Conservation (phyloP, 2,329 filamentous ascomycete species). For the Byssoonygena ceratinophila region DNA sequence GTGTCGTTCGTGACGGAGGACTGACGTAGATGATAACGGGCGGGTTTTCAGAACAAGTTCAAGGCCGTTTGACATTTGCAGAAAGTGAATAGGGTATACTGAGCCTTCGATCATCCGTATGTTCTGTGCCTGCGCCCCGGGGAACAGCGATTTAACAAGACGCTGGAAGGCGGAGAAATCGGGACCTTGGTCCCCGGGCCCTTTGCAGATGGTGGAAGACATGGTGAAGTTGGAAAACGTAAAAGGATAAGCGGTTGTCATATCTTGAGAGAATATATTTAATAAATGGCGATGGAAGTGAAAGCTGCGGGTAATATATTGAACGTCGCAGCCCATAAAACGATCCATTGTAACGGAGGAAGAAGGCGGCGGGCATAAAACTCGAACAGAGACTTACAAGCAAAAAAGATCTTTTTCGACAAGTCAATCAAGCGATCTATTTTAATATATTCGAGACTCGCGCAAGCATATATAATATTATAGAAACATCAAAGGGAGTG, state of each 20-base stretch:
- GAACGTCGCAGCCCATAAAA: slow-evolving; percentile 3
- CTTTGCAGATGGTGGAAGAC: slow-evolving; percentile 7
- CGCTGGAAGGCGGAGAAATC: slow-evolving; percentile 11
- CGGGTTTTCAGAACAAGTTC: slow-evolving; percentile 31
- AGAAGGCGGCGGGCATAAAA: not conserved
- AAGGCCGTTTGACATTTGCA: slow-evolving; percentile 32
- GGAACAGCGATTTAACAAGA: slow-evolving; percentile 12
- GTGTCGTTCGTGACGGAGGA: slow-evolving; percentile 33
- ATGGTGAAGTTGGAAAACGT: slow-evolving; percentile 9
- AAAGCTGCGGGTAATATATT: slow-evolving; percentile 3
- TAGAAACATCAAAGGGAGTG: not conserved
- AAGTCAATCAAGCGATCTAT: not conserved
- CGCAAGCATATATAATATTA: not conserved
- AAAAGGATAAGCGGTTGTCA: slow-evolving; percentile 8
- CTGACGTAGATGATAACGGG: slow-evolving; percentile 27
- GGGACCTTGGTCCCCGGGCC: not conserved
- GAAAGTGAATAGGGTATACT: slow-evolving; percentile 28
- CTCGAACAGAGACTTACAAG: slow-evolving; percentile 8
- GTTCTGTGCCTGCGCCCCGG: slow-evolving; percentile 6
- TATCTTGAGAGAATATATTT: slow-evolving; percentile 12
- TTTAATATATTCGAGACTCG: not conserved
- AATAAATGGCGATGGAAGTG: slow-evolving; percentile 11
- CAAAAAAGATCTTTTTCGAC: not conserved
- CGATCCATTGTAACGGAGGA: not conserved
- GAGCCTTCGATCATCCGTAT: slow-evolving; percentile 19